phyloP scores from a whole-genome alignment of 257 asterid species.

The Haberlea rhodopensis region DNA sequence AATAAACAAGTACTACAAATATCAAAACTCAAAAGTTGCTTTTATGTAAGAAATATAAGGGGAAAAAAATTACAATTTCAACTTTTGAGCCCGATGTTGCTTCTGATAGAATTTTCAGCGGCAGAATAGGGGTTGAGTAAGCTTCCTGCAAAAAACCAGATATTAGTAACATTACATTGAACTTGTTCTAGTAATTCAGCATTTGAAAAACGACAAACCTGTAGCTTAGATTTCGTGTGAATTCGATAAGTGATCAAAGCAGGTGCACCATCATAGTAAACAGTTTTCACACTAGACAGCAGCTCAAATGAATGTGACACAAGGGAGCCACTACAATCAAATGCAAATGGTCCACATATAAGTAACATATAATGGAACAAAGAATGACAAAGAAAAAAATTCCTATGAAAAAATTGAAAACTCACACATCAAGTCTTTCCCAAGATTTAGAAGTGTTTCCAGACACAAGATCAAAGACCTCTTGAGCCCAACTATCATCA shows the following conservation, averaged over 20 bases:
- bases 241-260: slow-evolving; percentile 54
- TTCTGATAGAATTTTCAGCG: slow-evolving; percentile 48
- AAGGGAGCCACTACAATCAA: slow-evolving; percentile 50
- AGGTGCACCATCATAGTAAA: slow-evolving; percentile 58
- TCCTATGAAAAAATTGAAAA: slow-evolving; percentile 5
- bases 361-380: slow-evolving; percentile 5
- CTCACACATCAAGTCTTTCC: slow-evolving; percentile 59
- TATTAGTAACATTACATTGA: neutral
- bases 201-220: slow-evolving; percentile 39
- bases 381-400: neutral
- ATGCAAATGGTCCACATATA: slow-evolving; percentile 1
- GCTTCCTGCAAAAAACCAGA: slow-evolving; percentile 47
- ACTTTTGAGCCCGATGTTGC: slow-evolving; percentile 27
- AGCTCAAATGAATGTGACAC: slow-evolving; percentile 64
- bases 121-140: slow-evolving; percentile 60
- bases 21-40: slow-evolving; percentile 1
- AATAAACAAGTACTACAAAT: neutral
- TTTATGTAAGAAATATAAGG: slow-evolving; percentile 15
- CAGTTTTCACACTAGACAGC: slow-evolving; percentile 54
- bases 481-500: slow-evolving; percentile 54
- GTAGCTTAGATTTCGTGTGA: slow-evolving; percentile 46
- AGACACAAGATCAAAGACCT: slow-evolving; percentile 44
- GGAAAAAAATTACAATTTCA: slow-evolving; percentile 39
- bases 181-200: neutral
- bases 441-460: slow-evolving; percentile 65